phyloP scores from a whole-genome alignment of 2,329 filamentous ascomycete genomes.

The Exophiala oligosperma region DNA sequence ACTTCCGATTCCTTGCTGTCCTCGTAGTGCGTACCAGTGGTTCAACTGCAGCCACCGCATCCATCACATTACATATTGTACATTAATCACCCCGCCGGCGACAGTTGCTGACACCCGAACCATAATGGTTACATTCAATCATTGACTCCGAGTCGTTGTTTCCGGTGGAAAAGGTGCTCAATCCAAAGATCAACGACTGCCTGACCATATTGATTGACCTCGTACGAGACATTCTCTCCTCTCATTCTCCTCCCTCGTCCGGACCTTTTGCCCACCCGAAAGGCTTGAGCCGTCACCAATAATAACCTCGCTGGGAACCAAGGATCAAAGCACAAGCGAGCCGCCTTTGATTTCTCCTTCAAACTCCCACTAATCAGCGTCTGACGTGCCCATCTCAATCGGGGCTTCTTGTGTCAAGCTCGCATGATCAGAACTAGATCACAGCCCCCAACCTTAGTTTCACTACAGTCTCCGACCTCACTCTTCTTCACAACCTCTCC shows the following conservation, averaged over 20 bases:
- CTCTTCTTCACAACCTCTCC: conserved; percentile 3
- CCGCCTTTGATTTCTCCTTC: neutral
- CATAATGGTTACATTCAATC: too few relatives aligned
- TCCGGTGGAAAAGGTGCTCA: too few relatives aligned
- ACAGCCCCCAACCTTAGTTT: conserved; percentile 24
- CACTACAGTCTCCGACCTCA: conserved; percentile 14
- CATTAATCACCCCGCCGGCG: too few relatives aligned
- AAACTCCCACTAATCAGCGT: conserved; percentile 1
- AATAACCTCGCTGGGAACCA: neutral
- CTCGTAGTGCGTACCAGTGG: too few relatives aligned
- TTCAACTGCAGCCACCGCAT: too few relatives aligned
- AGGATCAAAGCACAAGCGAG: neutral
- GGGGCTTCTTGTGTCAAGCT: conserved; percentile 16
- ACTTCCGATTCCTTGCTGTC: too few relatives aligned
- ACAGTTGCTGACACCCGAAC: too few relatives aligned
- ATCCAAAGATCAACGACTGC: too few relatives aligned
- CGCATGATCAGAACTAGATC: conserved; percentile 17
- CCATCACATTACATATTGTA: too few relatives aligned
- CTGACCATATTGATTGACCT: too few relatives aligned
- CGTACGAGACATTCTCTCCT: too few relatives aligned
- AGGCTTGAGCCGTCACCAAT: neutral
- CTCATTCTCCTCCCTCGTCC: neutral
- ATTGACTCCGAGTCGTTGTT: too few relatives aligned
- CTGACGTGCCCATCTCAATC: neutral
- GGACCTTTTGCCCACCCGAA: neutral